Evolutionary conservation across 169 alveolate genomes (phyloP).

Genomic region (Perkinsus chesapeaki): DNA sequence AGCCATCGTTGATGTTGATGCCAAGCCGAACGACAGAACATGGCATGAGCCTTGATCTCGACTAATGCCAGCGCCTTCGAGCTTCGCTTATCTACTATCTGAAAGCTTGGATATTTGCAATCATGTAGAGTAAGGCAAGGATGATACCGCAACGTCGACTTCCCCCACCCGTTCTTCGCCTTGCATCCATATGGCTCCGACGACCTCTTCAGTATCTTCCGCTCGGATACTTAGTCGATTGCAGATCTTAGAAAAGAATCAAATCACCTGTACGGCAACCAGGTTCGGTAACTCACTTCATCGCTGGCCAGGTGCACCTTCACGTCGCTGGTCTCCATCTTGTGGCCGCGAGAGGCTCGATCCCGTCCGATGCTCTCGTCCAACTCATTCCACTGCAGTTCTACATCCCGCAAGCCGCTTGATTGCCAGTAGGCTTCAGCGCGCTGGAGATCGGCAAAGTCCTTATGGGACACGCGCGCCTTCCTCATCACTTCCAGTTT

Average conservation of each 20-base stretch:
- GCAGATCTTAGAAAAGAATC: background rate
- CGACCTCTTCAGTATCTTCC: background rate
- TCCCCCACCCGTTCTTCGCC: background rate
- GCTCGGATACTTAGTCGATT: background rate
- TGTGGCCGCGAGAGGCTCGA: background rate
- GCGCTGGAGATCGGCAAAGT: background rate
- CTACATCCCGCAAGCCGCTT: background rate
- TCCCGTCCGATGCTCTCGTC: background rate
- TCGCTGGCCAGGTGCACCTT: background rate
- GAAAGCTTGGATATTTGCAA: background rate
- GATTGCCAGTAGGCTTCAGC: background rate
- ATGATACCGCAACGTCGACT: background rate
- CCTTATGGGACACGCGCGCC: background rate
- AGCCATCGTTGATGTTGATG: background rate
- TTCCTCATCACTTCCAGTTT: background rate
- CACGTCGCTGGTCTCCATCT: background rate
- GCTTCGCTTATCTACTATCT: background rate
- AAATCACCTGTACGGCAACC: background rate
- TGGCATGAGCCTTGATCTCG: background rate
- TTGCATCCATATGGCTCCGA: background rate
- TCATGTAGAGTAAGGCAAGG: background rate
- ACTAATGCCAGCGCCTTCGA: background rate
- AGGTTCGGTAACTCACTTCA: background rate
- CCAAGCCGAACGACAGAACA: background rate
- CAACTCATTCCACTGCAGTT: background rate